A percentile compares a stretch with the other conserved stretches of the same genome.
phyloP scores from a whole-genome alignment of 2,329 filamentous ascomycete genomes.

The Lasiodiplodia theobromae region DNA sequence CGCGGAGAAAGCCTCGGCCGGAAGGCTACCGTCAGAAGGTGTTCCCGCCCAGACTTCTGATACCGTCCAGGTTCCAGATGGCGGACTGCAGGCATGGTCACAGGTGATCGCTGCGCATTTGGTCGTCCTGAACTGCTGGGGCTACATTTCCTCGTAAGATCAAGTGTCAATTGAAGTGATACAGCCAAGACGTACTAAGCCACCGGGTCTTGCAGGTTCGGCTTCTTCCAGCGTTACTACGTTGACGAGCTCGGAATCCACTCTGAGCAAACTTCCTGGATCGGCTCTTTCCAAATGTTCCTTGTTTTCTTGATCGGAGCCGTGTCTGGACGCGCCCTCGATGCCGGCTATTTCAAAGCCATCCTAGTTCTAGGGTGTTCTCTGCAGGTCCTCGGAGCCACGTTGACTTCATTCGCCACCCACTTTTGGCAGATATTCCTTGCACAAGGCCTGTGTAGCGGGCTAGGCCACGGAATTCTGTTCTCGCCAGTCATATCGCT shows the following conservation, averaged over 20 bases:
- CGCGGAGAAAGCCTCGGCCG: background rate
- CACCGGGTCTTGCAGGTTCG: conserved; percentile 38
- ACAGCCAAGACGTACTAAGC: background rate
- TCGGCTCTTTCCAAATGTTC: conserved; percentile 60
- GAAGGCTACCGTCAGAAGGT: background rate
- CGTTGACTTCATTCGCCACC: conserved; percentile 58
- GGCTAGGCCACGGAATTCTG: conserved; percentile 43
- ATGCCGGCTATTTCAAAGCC: conserved; percentile 59
- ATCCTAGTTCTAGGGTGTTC: conserved; percentile 52
- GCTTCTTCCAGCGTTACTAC: conserved; percentile 49
- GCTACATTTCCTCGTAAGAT: conserved; percentile 39
- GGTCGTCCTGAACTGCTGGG: conserved; percentile 33
- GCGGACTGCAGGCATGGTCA: conserved; percentile 15
- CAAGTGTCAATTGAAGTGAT: background rate
- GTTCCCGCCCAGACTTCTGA: background rate
- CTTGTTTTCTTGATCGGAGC: conserved; percentile 59
- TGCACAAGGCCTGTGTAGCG: conserved; percentile 44
- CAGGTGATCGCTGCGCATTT: conserved; percentile 29
- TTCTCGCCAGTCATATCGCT: conserved; percentile 43
- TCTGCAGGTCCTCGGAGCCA: conserved; percentile 56
- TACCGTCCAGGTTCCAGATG: conserved; percentile 1
- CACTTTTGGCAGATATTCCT: conserved; percentile 57
- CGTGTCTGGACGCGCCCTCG: conserved; percentile 59
- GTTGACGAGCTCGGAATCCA: conserved; percentile 38
- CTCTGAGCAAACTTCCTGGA: conserved; percentile 58